Conservation (phyloP, 345 rosid species). For the Moringa oleifera region DNA sequence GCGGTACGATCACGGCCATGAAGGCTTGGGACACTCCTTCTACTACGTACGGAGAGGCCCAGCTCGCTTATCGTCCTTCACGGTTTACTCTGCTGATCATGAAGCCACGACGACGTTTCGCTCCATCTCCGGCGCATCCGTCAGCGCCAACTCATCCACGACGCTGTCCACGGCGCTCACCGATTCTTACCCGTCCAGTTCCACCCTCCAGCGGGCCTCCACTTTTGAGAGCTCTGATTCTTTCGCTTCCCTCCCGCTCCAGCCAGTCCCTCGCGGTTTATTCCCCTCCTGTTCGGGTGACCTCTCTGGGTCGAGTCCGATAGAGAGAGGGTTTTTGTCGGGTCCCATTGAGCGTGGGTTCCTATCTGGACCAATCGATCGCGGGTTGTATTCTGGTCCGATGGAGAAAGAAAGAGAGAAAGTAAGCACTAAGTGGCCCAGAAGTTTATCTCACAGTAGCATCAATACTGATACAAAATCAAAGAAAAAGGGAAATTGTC, state of each 20-base stretch:
- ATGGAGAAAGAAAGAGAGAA: slow-evolving; percentile 19
- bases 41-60: slow-evolving; percentile 65
- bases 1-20: slow-evolving; percentile 49
- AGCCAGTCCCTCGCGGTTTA: slow-evolving; percentile 59
- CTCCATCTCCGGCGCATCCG: slow-evolving; percentile 89
- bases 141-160: slow-evolving; percentile 84
- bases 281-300: slow-evolving; percentile 23
- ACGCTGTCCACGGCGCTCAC: slow-evolving; percentile 54
- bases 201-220: slow-evolving; percentile 47
- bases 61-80: slow-evolving; percentile 34
- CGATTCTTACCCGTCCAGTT: slow-evolving; percentile 32
- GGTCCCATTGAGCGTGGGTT: slow-evolving; percentile 42
- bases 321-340: slow-evolving; percentile 35
- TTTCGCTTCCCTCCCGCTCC: slow-evolving; percentile 77
- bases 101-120: slow-evolving; percentile 47
- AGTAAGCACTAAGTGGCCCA: slow-evolving; percentile 25
- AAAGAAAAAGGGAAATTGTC: slow-evolving; percentile 27
- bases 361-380: slow-evolving; percentile 43
- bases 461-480: slow-evolving; percentile 22
- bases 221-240: slow-evolving; percentile 87
- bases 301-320: slow-evolving; percentile 48
- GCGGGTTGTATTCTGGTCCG: slow-evolving; percentile 36
- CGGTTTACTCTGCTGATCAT: slow-evolving; percentile 43
- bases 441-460: slow-evolving; percentile 47
- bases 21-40: slow-evolving; percentile 79